These are phyloP conservation scores for Cantharellus cinnabarinus DNA, from an alignment of 768 basidiomycete genomes.

Conservation along the genomic window DNA sequence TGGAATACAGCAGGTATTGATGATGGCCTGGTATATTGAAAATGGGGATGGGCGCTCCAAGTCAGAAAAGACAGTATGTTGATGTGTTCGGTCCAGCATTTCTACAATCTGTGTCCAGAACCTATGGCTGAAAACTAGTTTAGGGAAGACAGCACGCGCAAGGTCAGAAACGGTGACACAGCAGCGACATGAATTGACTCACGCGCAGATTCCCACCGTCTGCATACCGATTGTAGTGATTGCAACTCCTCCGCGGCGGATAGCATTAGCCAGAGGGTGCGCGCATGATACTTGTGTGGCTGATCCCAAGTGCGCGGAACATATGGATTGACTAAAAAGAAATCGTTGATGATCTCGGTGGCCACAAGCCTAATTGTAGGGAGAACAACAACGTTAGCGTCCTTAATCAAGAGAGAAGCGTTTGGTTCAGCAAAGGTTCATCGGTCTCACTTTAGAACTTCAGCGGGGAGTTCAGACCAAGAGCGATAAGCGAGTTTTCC, in stretches of 20 bases:
- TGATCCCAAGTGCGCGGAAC: background rate
- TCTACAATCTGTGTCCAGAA: background rate
- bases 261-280: background rate
- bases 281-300: background rate
- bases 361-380: no score
- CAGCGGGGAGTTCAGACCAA: background rate
- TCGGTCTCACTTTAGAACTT: background rate
- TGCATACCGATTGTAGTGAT: background rate
- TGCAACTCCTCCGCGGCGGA: background rate
- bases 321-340: background rate
- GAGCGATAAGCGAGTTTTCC: background rate
- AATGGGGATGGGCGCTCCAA: background rate
- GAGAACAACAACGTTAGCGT: background rate
- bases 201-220: background rate
- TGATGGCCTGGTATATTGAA: background rate
- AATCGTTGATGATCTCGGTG: no score
- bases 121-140: background rate
- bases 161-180: background rate
- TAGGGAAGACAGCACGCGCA: background rate
- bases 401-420: background rate
- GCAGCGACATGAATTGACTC: background rate
- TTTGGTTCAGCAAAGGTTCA: background rate
- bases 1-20: background rate
- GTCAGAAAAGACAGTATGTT: background rate
- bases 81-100: background rate